These are phyloP conservation scores for Neurospora hispaniola DNA, from an alignment of 495 filamentous ascomycete genomes.

Conservation along the genomic window DNA sequence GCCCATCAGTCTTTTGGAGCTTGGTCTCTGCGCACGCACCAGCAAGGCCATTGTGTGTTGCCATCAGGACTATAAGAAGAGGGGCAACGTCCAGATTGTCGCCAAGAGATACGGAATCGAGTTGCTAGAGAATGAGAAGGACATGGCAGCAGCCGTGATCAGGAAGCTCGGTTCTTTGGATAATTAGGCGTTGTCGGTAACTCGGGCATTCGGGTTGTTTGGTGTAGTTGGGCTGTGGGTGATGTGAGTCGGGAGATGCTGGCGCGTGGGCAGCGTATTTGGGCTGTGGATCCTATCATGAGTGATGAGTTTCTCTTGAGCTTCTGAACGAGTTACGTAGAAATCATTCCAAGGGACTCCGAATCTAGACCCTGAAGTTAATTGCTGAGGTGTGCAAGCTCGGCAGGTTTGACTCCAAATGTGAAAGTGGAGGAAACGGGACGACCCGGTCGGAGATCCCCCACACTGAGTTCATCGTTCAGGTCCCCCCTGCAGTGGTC, in stretches of 20 bases:
- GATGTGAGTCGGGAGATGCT: neutral
- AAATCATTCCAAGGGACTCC: neutral
- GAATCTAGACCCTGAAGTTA: neutral
- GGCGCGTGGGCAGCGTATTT: neutral
- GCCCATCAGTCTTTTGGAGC: conserved; percentile 19
- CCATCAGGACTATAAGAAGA: conserved; percentile 41
- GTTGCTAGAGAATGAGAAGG: conserved; percentile 23
- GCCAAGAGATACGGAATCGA: conserved; percentile 34
- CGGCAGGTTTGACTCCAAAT: neutral
- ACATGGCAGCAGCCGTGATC: conserved; percentile 16
- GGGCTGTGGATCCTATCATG: neutral
- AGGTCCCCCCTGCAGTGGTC: neutral
- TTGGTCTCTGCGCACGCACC: conserved; percentile 33
- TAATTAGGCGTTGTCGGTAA: neutral
- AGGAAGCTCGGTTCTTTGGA: conserved; percentile 12
- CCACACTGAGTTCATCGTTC: neutral
- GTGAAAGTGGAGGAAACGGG: neutral
- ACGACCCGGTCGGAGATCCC: neutral
- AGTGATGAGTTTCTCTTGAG: neutral
- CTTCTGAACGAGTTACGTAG: neutral
- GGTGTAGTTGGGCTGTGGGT: neutral
- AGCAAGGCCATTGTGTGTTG: conserved; percentile 43
- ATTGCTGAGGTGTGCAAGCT: no score
- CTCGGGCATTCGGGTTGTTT: neutral
- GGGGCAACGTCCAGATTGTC: conserved; percentile 46